Evolutionary conservation across 225 moss, liverwort and hornwort species (phyloP).

Genomic region (Neckera pumila): DNA sequence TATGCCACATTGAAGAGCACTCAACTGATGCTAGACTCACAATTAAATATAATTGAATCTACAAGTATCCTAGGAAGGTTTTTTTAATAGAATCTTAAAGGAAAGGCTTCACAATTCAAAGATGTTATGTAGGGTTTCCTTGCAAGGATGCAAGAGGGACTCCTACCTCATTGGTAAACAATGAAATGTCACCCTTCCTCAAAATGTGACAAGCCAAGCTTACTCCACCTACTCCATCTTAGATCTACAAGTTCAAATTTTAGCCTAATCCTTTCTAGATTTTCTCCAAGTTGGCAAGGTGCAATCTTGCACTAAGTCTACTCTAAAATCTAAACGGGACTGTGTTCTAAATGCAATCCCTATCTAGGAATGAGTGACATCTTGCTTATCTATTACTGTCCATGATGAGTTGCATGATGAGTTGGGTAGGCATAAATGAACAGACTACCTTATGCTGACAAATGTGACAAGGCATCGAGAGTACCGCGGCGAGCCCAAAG

Average conservation of each 20-base stretch:
- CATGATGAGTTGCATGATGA: too few relatives aligned
- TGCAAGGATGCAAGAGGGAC: background rate
- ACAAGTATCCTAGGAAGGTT: fast-evolving
- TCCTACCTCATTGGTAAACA: too few relatives aligned
- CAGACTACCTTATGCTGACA: too few relatives aligned
- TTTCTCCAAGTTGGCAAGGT: background rate
- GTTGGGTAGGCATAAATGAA: too few relatives aligned
- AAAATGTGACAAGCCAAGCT: background rate
- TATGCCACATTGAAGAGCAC: fast-evolving
- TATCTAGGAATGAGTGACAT: too few relatives aligned
- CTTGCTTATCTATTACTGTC: too few relatives aligned
- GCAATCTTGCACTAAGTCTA: background rate
- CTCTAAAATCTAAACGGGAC: too few relatives aligned
- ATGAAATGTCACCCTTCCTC: background rate
- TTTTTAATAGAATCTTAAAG: fast-evolving
- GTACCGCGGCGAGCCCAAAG: background rate
- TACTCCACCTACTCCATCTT: too few relatives aligned
- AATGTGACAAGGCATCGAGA: background rate
- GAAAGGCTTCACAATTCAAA: background rate
- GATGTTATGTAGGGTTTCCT: background rate
- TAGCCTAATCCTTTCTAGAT: background rate
- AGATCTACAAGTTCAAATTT: background rate
- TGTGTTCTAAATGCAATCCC: too few relatives aligned
- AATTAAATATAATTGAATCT: background rate
- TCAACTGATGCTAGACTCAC: fast-evolving